phyloP scores from a whole-genome alignment of 2,329 filamentous ascomycete species.

The Venturia asperata region DNA sequence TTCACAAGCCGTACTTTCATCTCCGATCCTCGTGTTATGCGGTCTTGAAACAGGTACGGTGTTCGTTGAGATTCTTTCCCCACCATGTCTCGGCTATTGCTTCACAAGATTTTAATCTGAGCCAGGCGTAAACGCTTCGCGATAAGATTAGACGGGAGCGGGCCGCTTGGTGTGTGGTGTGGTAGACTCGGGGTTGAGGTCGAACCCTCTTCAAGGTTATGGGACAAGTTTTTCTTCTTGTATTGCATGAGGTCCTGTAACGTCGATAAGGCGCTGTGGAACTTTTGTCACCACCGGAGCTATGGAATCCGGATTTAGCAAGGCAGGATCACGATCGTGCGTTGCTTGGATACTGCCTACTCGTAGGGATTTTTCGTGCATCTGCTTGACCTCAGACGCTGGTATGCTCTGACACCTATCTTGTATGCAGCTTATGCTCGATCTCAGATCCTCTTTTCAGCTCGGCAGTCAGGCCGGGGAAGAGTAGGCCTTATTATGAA shows the following conservation, averaged over 20 bases:
- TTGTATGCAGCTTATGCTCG: not conserved
- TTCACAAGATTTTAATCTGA: not conserved
- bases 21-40: not conserved
- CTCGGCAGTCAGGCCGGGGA: not conserved
- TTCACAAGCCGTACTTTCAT: not conserved
- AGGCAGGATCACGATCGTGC: not conserved
- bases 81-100: not conserved
- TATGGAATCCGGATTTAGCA: not conserved
- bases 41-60: not conserved
- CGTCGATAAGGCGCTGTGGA: not conserved
- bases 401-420: not conserved
- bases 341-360: not conserved
- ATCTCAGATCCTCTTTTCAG: not conserved
- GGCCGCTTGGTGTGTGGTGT: not conserved
- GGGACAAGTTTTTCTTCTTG: not conserved
- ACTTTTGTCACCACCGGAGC: not conserved
- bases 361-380: not conserved
- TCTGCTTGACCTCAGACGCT: not conserved
- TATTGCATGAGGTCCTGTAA: not conserved
- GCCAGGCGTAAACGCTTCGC: not conserved
- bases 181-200: not conserved
- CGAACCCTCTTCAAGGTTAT: not conserved
- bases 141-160: slow-evolving; percentile 4
- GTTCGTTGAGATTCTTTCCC: not conserved
- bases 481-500: not conserved